Base-by-base conservation (phyloP, 805 yeast species). In the Peterozyma xylosa region DNA sequence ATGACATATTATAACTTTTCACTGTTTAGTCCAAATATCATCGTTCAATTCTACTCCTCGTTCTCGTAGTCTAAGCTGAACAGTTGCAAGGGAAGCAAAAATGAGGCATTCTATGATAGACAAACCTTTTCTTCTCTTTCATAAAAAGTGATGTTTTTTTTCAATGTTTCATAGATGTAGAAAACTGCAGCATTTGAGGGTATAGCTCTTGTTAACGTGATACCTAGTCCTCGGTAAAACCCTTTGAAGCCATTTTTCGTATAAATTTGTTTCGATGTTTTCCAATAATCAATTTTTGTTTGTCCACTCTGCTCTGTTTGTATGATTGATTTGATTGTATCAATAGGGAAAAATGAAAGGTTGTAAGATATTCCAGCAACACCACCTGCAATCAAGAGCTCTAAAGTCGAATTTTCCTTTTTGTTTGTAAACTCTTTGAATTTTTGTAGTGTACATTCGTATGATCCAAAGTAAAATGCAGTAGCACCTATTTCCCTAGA, bases 161-260 rank as follows among this genome's bases (percentile, higher is more conserved):
- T 79, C 48, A 80, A 53, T 29, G 73, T 63, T 55, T 90, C 96
- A 58, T 88, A 90, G 3, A 80, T 73, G 52, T 82, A 78, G 64
- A 91, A 91, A 29, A 90, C 87, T 9, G 82, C 70, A 2, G 96
- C 96, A 55, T 88, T 86, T 2, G 96, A 89, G 1, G 98, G 98
- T 1, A 86, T 76, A 0, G 96, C 87, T 56, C 96, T 77, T 5
- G 78, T 50, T 46, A 88, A 62, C 0, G 97, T 88, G 45, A 91
- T 82, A 0, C 91, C 86, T 45, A 90, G 67, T 1, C 98, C 98
- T 46, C 86, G 76, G 55, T 90, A 91, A 45, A 91, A 76, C 2
- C 84, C 89, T 15, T 66, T 53, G 1, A 88, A 38, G 0, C 97
- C 97, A 1, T 80, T 78, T 32, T 67, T 63, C 29, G 50, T 51